Evolutionary conservation across 441 rosid species (phyloP).

Genomic region (Populus hybrid): DNA sequence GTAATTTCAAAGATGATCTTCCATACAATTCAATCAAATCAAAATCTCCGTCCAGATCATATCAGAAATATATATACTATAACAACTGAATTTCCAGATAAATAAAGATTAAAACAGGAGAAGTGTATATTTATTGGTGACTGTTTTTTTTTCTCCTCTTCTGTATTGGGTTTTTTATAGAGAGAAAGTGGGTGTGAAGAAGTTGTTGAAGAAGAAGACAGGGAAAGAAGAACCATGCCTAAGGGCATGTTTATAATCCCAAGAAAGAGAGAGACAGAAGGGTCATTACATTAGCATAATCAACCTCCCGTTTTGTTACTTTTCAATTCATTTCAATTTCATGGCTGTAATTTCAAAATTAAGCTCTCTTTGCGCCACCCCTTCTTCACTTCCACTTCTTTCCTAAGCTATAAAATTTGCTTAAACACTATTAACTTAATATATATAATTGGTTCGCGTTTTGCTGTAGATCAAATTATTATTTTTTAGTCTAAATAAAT

Average conservation of each 20-base stretch:
- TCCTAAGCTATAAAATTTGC: neutral
- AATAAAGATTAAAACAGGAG: constrained; percentile 4
- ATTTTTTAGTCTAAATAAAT: too few species aligned
- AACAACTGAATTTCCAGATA: neutral
- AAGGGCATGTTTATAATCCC: constrained; percentile 31
- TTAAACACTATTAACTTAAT: too few species aligned
- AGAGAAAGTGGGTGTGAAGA: constrained; percentile 5
- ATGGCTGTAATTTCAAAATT: constrained; percentile 4
- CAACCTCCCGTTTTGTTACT: constrained; percentile 16
- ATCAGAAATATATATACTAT: neutral
- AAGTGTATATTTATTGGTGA: neutral
- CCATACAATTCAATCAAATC: constrained; percentile 21
- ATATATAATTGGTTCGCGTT: too few species aligned
- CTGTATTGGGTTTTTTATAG: neutral
- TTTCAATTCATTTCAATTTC: constrained; percentile 9
- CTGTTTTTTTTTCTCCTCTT: neutral
- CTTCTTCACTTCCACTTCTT: neutral
- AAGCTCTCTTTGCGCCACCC: neutral
- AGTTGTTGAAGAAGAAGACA: constrained; percentile 3
- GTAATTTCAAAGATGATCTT: constrained; percentile 34
- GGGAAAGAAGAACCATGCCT: constrained; percentile 3
- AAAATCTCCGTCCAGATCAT: constrained; percentile 11
- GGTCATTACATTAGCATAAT: constrained; percentile 1
- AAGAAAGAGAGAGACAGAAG: neutral
- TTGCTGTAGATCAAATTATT: too few species aligned